Evolutionary conservation across 2,329 filamentous ascomycete genomes (phyloP).

Genomic region (Pseudogymnoascus sp.): DNA sequence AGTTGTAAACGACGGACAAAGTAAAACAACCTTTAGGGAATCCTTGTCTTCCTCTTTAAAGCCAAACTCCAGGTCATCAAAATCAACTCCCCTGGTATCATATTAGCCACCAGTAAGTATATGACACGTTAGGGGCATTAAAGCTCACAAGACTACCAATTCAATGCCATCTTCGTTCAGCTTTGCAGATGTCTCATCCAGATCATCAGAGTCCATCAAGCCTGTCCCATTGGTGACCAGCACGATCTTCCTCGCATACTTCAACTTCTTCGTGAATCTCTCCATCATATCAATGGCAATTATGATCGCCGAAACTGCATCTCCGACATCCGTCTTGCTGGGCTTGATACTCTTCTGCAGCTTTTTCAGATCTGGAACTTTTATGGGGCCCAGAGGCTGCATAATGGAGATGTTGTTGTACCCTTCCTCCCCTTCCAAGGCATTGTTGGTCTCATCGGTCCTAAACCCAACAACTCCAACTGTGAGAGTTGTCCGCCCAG

Average conservation of each 20-base stretch:
- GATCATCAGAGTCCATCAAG: constrained; percentile 60
- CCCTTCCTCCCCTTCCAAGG: constrained; percentile 56
- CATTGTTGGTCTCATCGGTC: constrained; percentile 68
- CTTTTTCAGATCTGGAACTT: constrained; percentile 58
- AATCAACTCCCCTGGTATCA: constrained; percentile 67
- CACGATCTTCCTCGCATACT: constrained; percentile 72
- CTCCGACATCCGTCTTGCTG: constrained; percentile 61
- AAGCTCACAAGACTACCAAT: constrained; percentile 64
- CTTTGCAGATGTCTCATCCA: constrained; percentile 61
- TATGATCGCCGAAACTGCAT: constrained; percentile 81
- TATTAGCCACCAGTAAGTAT: constrained; percentile 19
- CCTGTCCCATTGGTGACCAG: constrained; percentile 77
- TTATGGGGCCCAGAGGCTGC: constrained; percentile 53
- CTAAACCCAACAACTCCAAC: constrained; percentile 76
- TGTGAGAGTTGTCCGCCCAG: constrained; percentile 61
- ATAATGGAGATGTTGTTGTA: constrained; percentile 79
- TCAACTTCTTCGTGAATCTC: constrained; percentile 68
- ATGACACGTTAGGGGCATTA: constrained; percentile 8
- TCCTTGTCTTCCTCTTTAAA: constrained; percentile 88
- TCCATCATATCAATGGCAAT: constrained; percentile 82
- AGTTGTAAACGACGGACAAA: neutral
- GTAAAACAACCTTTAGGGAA: constrained; percentile 47
- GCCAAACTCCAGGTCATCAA: constrained; percentile 83
- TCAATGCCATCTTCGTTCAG: constrained; percentile 71
- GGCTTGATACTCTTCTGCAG: constrained; percentile 57